Evolutionary conservation across 176 grass and related monocot species (phyloP).

Genomic region (Luzula sylvatica): DNA sequence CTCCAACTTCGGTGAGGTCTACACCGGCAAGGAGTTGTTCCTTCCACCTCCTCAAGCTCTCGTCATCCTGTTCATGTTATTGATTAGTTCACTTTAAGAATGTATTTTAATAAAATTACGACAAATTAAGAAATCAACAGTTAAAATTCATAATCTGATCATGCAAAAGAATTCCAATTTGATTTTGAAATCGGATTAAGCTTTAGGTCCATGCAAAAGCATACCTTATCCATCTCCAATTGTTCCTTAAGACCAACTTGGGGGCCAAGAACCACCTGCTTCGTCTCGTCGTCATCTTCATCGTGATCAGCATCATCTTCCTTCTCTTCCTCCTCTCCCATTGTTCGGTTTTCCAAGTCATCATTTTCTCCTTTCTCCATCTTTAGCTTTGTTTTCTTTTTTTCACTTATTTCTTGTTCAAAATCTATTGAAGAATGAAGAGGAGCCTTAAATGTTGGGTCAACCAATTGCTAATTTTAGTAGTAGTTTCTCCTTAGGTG

Average conservation of each 20-base stretch:
- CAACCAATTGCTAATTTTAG: too few species aligned
- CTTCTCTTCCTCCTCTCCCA: slow-evolving; percentile 32
- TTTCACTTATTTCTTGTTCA: neutral
- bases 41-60: slow-evolving; percentile 88
- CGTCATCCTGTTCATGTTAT: slow-evolving; percentile 46
- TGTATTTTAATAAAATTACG: too few species aligned
- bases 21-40: slow-evolving; percentile 79
- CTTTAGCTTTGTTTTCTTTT: neutral
- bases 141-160: too few species aligned
- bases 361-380: slow-evolving; percentile 12
- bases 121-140: too few species aligned
- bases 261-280: slow-evolving; percentile 41
- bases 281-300: slow-evolving; percentile 46
- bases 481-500: too few species aligned
- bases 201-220: too few species aligned
- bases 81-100: too few species aligned
- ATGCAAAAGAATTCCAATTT: too few species aligned
- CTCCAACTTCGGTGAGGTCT: slow-evolving; percentile 69
- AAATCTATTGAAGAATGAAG: too few species aligned
- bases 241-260: slow-evolving; percentile 83
- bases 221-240: slow-evolving; percentile 83
- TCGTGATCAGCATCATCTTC: slow-evolving; percentile 46
- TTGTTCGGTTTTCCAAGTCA: slow-evolving; percentile 14
- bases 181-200: too few species aligned
- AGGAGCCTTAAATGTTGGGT: too few species aligned